phyloP scores from a whole-genome alignment of 768 basidiomycete genomes.

The Mycena kentingensis region DNA sequence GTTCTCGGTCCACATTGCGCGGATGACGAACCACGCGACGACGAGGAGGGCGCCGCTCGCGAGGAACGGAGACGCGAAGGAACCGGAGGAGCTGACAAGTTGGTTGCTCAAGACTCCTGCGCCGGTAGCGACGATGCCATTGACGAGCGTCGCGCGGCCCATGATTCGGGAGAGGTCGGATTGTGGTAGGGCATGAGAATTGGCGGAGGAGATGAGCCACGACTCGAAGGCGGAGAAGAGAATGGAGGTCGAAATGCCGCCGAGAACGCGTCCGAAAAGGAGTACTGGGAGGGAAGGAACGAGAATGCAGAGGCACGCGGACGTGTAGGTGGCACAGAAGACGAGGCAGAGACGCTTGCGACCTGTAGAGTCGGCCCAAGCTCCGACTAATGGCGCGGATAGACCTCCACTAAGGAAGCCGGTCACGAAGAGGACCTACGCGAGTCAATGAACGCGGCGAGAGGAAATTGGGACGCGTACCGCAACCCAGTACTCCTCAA shows the following conservation, averaged over 20 bases:
- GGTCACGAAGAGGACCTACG: constrained; percentile 78
- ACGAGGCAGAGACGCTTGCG: constrained; percentile 66
- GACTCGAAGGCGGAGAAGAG: constrained; percentile 77
- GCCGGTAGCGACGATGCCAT: constrained; percentile 68
- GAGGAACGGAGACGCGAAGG: constrained; percentile 66
- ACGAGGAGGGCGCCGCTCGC: constrained; percentile 60
- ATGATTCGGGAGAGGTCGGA: constrained; percentile 67
- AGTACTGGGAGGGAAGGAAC: constrained; percentile 60
- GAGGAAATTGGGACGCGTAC: too few relatives aligned
- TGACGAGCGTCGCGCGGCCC: constrained; percentile 72
- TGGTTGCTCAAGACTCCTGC: constrained; percentile 71
- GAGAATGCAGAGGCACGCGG: constrained; percentile 61
- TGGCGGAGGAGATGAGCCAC: constrained; percentile 71
- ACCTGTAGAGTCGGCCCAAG: constrained; percentile 79
- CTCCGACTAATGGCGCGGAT: constrained; percentile 69
- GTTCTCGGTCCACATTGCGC: constrained; percentile 66
- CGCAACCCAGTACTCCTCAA: constrained; percentile 65
- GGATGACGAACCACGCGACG: constrained; percentile 59
- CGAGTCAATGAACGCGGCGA: too few relatives aligned
- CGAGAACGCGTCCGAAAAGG: constrained; percentile 63
- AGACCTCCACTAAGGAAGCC: constrained; percentile 74
- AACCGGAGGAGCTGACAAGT: constrained; percentile 52
- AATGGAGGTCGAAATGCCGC: constrained; percentile 74
- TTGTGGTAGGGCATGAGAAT: constrained; percentile 50
- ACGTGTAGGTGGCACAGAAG: constrained; percentile 69